A percentile compares a stretch with the other conserved stretches of the same genome.
Conservation (phyloP, 192 early-diverging fungal species). For the Dimargaris cristalligena region DNA sequence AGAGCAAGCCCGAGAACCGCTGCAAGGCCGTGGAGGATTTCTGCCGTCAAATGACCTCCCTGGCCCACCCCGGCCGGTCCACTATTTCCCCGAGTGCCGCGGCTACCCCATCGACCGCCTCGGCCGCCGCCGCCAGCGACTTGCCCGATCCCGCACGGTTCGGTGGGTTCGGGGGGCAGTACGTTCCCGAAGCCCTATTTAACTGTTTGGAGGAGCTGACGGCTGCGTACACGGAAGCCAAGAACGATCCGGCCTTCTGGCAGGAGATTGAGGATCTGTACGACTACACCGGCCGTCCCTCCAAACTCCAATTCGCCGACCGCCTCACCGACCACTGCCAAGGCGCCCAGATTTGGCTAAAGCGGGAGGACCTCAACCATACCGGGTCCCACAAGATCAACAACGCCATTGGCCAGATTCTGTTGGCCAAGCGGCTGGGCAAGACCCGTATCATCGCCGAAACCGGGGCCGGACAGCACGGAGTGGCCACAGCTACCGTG, state of each 20-base stretch:
- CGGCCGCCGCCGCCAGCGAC: constrained; percentile 16
- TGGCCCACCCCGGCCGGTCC: constrained; percentile 11
- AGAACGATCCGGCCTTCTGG: constrained; percentile 82
- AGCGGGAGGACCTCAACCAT: constrained; percentile 97
- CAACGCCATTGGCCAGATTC: constrained; percentile 88
- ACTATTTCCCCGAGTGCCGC: constrained; percentile 15
- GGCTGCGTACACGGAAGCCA: constrained; percentile 60
- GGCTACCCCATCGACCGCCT: constrained; percentile 10
- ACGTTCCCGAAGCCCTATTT: constrained; percentile 93
- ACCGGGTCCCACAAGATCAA: constrained; percentile 99
- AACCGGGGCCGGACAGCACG: constrained; percentile 97
- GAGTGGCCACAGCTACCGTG: constrained; percentile 92
- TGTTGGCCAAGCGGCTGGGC: constrained; percentile 86
- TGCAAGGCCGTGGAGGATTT: constrained; percentile 30
- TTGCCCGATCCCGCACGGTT: constrained; percentile 60
- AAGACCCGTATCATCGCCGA: constrained; percentile 97
- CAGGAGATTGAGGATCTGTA: constrained; percentile 80
- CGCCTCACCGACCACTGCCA: constrained; percentile 57
- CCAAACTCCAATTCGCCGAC: constrained; percentile 72
- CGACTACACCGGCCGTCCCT: constrained; percentile 83
- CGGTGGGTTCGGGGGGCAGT: constrained; percentile 93
- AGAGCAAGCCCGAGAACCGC: constrained; percentile 25
- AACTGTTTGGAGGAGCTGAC: constrained; percentile 86
- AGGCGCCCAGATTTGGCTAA: constrained; percentile 92
- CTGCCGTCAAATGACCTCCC: constrained; percentile 33